Evolutionary conservation across 1,284 basidiomycete species (phyloP), one percentile per base, ranked within the genome.

Genomic region (Kalmanozyma brasiliensis): DNA sequence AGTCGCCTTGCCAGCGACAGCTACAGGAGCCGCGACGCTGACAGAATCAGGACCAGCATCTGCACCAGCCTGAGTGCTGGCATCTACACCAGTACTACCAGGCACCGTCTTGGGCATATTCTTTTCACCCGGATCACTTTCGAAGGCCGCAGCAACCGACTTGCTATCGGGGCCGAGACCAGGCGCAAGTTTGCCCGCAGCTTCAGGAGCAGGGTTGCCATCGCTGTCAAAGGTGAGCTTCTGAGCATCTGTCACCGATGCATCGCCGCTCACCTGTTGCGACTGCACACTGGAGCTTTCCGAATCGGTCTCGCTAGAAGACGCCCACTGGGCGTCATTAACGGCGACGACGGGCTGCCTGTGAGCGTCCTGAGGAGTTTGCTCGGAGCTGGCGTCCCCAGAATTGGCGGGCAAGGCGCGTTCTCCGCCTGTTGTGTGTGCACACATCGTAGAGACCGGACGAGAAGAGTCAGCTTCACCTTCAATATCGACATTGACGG

Each of bases 61-160:
- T 1, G 41, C 19, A 33, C 33, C n/a, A 17, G 9, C 38, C 16
- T 11, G 41, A 38, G 35, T 14, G 26, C n/a, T 30, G 6, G 40
- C n/a, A 26, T 20, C n/a, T 17, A 8, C 33, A 37, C 9, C 43
- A 40, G 37, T 33, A 5, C 19, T 17, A 10, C 14, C 34, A 17
- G 37, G 26, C n/a, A n/a, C 13, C 17, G 46, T 14, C 30, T 57
- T 37, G 16, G 61, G 61, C 44, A 57, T 38, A 14, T 51, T 37
- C 16, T 49, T 49, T 3, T 23, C 19, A 3, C 38, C 20, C 19
- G 55, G 55, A 41, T 62, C 59, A 16, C 51, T 55, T 13, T 37
- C 36, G 23, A 64, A 40, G 0, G 36, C 45, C 11, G 62, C 55
- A 1, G 53, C 46, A 9, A 64, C 62, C 10, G 62, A 52, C 3